A percentile compares a stretch with the other conserved stretches of the same genome.
phyloP scores from a whole-genome alignment of 495 filamentous ascomycete species.

The Penicillium roqueforti region DNA sequence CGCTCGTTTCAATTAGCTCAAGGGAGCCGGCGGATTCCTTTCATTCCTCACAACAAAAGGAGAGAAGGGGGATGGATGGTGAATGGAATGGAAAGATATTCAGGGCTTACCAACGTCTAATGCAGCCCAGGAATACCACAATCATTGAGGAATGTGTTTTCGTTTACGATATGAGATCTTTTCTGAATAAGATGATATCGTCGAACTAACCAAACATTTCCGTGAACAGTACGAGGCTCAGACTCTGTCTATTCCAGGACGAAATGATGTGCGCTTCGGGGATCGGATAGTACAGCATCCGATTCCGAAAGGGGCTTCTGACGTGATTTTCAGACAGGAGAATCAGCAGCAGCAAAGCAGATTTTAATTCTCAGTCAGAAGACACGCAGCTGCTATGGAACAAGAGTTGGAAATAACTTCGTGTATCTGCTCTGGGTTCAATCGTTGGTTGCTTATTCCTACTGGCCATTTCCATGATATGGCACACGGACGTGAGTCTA shows the following conservation, averaged over 20 bases:
- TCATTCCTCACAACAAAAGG: conserved; percentile 1
- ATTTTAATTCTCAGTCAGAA: not conserved
- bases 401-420: not conserved
- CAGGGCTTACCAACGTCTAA: not conserved
- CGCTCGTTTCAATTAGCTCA: conserved; percentile 7
- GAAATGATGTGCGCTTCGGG: not conserved
- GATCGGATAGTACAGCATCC: conserved; percentile 8
- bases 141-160: conserved; percentile 6
- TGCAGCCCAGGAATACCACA: not conserved
- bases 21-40: conserved; percentile 3
- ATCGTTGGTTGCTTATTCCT: not conserved
- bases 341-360: conserved; percentile 1
- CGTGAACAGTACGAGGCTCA: not conserved
- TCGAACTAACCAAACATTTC: not conserved
- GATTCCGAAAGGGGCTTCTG: not conserved
- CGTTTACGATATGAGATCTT: not conserved
- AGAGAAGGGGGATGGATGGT: conserved; percentile 5
- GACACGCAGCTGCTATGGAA: not conserved
- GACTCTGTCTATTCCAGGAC: not conserved
- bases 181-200: not conserved
- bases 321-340: not conserved
- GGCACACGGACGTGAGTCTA: conserved; percentile 89
- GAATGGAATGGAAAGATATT: conserved; percentile 6
- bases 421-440: not conserved
- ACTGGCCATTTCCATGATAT: conserved; percentile 35